A percentile compares a stretch with the other conserved stretches of the same genome.
These are phyloP conservation scores for Wickerhamiella shivajii DNA, from an alignment of 805 yeast genomes.

Conservation along the genomic window DNA sequence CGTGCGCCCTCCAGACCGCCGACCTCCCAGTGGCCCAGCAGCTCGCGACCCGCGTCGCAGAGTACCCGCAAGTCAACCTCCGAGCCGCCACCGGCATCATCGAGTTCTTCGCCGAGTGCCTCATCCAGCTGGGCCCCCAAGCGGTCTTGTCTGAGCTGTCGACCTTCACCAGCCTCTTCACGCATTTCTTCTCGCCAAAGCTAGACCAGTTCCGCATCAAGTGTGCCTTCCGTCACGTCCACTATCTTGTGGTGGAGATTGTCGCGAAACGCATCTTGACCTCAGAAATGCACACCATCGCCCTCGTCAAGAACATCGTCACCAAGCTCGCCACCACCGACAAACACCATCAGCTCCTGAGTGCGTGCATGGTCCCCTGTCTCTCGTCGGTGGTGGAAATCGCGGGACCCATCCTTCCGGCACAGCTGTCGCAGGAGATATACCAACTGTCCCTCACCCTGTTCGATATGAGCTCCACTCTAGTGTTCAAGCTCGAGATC, in stretches of 20 bases:
- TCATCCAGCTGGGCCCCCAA: neutral
- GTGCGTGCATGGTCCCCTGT: conserved; percentile 10
- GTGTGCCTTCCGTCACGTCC: conserved; percentile 9
- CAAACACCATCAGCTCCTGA: conserved; percentile 6
- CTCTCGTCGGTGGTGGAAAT: conserved; percentile 8
- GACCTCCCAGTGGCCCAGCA: neutral
- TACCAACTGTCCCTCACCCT: conserved; percentile 15
- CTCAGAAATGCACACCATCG: conserved; percentile 13
- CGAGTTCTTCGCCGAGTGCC: conserved; percentile 1
- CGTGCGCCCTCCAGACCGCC: neutral
- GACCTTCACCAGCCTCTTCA: conserved; percentile 1
- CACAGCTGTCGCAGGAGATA: conserved; percentile 11
- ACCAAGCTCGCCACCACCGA: conserved; percentile 13
- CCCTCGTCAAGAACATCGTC: conserved; percentile 11
- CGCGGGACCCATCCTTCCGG: conserved; percentile 13
- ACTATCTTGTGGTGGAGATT: conserved; percentile 11
- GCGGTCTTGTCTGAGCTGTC: neutral
- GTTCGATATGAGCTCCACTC: conserved; percentile 11
- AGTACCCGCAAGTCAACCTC: conserved; percentile 2
- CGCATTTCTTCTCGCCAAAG: conserved; percentile 10
- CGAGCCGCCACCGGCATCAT: conserved; percentile 4
- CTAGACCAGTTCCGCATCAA: conserved; percentile 9
- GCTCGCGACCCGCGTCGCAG: conserved; percentile 1
- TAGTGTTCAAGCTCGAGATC: conserved; percentile 4
- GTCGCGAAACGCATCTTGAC: conserved; percentile 8